Evolutionary conservation across 2,329 filamentous ascomycete species (phyloP).

Genomic region (Scytalidium sp.): DNA sequence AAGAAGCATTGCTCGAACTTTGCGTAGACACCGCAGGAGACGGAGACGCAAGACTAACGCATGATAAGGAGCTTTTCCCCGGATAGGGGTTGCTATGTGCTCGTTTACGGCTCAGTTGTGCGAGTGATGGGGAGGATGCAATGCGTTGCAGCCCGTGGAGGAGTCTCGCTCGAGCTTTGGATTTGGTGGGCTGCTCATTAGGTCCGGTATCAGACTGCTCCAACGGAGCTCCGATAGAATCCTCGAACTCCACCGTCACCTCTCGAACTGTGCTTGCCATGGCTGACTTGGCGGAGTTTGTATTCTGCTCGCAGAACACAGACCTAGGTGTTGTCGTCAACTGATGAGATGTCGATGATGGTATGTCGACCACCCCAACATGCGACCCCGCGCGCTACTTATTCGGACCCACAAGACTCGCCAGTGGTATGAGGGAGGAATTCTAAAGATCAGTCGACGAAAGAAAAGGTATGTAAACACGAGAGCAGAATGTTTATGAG

Average conservation of each 20-base stretch:
- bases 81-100: slow-evolving; percentile 27
- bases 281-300: neutral
- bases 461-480: neutral
- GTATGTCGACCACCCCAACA: neutral
- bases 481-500: neutral
- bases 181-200: slow-evolving; percentile 21
- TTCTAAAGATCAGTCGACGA: neutral
- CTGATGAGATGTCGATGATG: neutral
- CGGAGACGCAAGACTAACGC: slow-evolving; percentile 24
- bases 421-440: neutral
- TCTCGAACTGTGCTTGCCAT: slow-evolving; percentile 21
- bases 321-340: neutral
- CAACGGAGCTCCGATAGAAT: slow-evolving; percentile 10
- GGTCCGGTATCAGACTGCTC: slow-evolving; percentile 23
- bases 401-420: neutral
- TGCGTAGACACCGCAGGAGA: slow-evolving; percentile 17
- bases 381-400: neutral
- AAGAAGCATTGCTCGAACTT: slow-evolving; percentile 22
- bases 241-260: slow-evolving; percentile 15
- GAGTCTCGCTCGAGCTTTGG: slow-evolving; percentile 27
- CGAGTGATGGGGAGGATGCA: slow-evolving; percentile 30
- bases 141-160: slow-evolving; percentile 29
- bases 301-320: neutral
- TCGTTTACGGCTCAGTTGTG: slow-evolving; percentile 23
- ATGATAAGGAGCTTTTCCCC: slow-evolving; percentile 23